These are phyloP conservation scores for Rhodocollybia butyracea DNA, from an alignment of 768 basidiomycete genomes.

Conservation along the genomic window DNA sequence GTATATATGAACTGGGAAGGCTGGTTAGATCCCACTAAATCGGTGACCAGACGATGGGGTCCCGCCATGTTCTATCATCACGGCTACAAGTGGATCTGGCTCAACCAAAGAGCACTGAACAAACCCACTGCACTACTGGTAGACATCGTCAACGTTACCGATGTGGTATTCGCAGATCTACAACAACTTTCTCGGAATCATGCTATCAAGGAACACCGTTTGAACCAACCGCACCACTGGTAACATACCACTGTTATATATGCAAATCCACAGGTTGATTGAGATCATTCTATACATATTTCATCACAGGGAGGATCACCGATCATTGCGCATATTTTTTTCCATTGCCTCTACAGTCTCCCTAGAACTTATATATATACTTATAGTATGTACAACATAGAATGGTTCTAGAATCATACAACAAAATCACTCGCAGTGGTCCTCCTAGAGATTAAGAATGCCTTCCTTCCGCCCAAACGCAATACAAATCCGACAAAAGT, in stretches of 20 bases:
- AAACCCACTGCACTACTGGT: slow-evolving; percentile 18
- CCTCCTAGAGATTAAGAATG: no score
- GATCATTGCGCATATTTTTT: no score
- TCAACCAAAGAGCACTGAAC: slow-evolving; percentile 30
- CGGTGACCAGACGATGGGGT: slow-evolving; percentile 39
- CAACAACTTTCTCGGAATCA: slow-evolving; percentile 17
- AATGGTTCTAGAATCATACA: no score
- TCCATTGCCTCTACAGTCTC: no score
- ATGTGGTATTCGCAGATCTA: slow-evolving; percentile 41
- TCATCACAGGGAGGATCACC: no score
- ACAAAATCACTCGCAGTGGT: no score
- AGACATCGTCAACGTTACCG: slow-evolving; percentile 27
- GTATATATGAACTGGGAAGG: slow-evolving; percentile 43
- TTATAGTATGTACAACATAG: no score
- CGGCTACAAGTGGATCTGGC: slow-evolving; percentile 51
- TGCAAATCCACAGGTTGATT: no score
- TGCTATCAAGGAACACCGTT: slow-evolving; percentile 3
- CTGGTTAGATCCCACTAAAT: slow-evolving; percentile 40
- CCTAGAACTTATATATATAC: no score
- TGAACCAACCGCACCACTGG: no score
- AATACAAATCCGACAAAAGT: not conserved
- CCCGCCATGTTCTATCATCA: slow-evolving; percentile 41
- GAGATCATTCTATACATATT: no score
- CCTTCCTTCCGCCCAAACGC: not conserved
- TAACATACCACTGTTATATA: no score